These are phyloP conservation scores for Delitschia confertaspora DNA, from an alignment of 495 filamentous ascomycete genomes.

Conservation along the genomic window DNA sequence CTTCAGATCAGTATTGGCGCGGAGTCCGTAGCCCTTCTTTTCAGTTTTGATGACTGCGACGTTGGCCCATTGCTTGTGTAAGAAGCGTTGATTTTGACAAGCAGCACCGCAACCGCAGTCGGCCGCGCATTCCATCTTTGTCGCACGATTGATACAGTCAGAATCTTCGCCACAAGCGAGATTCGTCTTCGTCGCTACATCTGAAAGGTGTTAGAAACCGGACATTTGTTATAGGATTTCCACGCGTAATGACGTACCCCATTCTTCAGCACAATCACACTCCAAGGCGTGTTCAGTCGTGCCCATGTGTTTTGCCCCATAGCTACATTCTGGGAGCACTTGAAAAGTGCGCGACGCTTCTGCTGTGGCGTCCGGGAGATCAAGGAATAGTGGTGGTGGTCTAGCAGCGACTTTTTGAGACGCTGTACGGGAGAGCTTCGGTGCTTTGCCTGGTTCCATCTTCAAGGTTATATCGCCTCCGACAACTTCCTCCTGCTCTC, in stretches of 20 bases:
- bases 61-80: constrained; percentile 76
- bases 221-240: constrained; percentile 16
- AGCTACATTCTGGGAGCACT: constrained; percentile 71
- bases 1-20: constrained; percentile 66
- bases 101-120: constrained; percentile 77
- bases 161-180: constrained; percentile 91
- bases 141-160: constrained; percentile 97
- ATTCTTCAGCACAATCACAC: constrained; percentile 92
- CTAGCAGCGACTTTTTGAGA: constrained; percentile 59
- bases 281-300: constrained; percentile 87
- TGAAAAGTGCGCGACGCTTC: constrained; percentile 72
- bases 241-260: constrained; percentile 63
- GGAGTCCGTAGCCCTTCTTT: constrained; percentile 90
- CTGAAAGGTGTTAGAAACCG: constrained; percentile 42
- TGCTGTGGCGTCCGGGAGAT: constrained; percentile 63
- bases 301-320: constrained; percentile 81
- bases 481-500: constrained; percentile 41
- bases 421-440: constrained; percentile 64
- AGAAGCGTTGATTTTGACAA: constrained; percentile 94
- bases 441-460: constrained; percentile 57
- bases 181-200: constrained; percentile 53
- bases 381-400: constrained; percentile 54
- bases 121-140: constrained; percentile 90
- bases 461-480: constrained; percentile 54
- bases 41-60: constrained; percentile 95